A percentile compares a stretch with the other conserved stretches of the same genome.
Evolutionary conservation across 2,329 filamentous ascomycete species (phyloP).

Genomic region (Orbilia quercus): DNA sequence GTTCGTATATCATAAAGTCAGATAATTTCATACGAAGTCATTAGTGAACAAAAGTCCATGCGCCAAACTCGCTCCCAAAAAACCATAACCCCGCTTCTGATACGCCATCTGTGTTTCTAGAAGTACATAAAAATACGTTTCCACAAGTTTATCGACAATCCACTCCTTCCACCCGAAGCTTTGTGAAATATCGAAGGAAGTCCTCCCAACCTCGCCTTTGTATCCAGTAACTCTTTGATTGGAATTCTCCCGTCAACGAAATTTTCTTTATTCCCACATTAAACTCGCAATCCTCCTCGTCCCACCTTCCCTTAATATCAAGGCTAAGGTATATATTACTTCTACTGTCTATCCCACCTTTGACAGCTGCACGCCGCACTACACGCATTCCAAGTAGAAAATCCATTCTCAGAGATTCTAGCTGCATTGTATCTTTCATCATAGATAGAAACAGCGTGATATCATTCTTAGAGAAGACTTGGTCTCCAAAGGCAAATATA

Average conservation of each 20-base stretch:
- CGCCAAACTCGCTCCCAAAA: neutral
- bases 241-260: conserved; percentile 14
- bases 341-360: neutral
- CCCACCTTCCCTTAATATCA: conserved; percentile 23
- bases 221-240: conserved; percentile 24
- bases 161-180: neutral
- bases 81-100: neutral
- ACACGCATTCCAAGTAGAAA: conserved; percentile 26
- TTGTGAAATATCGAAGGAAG: conserved; percentile 15
- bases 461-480: conserved; percentile 20
- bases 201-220: conserved; percentile 37
- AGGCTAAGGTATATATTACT: conserved; percentile 30
- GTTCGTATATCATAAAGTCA: no score
- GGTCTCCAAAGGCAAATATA: conserved; percentile 28
- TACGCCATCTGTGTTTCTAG: neutral
- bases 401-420: conserved; percentile 32
- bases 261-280: conserved; percentile 31
- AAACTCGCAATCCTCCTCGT: conserved; percentile 19
- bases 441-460: conserved; percentile 23
- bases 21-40: no score
- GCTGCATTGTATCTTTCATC: conserved; percentile 11
- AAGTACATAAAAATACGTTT: neutral
- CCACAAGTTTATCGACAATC: neutral
- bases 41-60: no score
- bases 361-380: neutral